Conservation (phyloP, 148 eudicot genomes). For the Cornus suecica region DNA sequence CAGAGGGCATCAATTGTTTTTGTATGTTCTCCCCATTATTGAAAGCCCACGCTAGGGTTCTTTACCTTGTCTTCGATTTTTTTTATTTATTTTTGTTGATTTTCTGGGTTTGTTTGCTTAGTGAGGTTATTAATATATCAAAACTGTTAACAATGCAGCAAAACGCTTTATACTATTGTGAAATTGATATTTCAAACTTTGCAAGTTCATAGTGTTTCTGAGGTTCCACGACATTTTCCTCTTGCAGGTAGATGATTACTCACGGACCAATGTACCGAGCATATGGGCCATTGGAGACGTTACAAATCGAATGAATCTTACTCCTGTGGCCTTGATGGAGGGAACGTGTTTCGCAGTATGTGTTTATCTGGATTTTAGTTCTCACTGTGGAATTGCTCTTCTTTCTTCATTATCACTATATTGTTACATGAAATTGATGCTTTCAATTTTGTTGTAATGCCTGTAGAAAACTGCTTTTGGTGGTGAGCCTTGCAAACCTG, state of each 20-base stretch:
- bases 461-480: constrained; percentile 87
- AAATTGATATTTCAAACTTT: neutral
- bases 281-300: constrained; percentile 98
- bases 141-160: neutral
- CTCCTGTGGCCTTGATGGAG: constrained; percentile 98
- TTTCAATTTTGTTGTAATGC: constrained; percentile 5
- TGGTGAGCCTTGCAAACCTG: constrained; percentile 65
- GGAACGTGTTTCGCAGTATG: constrained; percentile 91
- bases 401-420: neutral
- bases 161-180: neutral
- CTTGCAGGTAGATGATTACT: constrained; percentile 80
- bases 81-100: neutral
- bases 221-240: neutral
- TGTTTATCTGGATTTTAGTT: constrained; percentile 10
- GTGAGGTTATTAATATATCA: neutral
- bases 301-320: constrained; percentile 93
- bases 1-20: too few relatives aligned
- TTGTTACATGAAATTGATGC: neutral
- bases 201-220: neutral
- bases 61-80: neutral
- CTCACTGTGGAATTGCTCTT: constrained; percentile 4
- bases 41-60: neutral
- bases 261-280: constrained; percentile 76
- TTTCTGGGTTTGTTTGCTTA: neutral
- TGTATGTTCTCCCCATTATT: too few relatives aligned